These are phyloP conservation scores for Diospyros lotus DNA, from an alignment of 148 eudicot genomes.

Conservation along the genomic window DNA sequence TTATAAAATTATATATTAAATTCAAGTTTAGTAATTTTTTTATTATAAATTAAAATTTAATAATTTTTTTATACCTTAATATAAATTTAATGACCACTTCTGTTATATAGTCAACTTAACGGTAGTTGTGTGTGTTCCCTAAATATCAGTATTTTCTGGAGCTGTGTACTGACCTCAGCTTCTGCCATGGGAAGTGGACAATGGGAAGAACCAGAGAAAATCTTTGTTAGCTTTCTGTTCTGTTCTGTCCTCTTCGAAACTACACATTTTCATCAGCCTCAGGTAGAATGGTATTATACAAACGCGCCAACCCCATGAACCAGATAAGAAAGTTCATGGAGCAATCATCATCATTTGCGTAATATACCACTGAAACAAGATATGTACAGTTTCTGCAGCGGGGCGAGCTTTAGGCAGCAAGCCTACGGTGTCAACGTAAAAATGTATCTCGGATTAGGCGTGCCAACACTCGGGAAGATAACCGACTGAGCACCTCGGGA, in stretches of 20 bases:
- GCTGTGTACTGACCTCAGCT: too few species aligned
- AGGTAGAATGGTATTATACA: not conserved
- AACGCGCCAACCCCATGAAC: not conserved
- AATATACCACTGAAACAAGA: not conserved
- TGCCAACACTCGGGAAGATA: slow-evolving; percentile 76
- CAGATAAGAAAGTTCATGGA: not conserved
- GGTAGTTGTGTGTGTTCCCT: too few species aligned
- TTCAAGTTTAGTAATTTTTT: too few species aligned
- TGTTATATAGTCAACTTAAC: too few species aligned
- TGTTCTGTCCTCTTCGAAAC: not conserved
- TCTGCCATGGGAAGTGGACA: too few species aligned
- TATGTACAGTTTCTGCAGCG: slow-evolving; percentile 22
- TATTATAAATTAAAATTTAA: too few species aligned
- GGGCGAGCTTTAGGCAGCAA: not conserved
- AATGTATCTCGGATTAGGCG: slow-evolving; percentile 66
- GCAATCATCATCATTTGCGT: not conserved
- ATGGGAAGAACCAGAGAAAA: not conserved
- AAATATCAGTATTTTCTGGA: too few species aligned
- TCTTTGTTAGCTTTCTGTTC: not conserved
- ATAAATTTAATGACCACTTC: too few species aligned
- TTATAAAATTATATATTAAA: too few species aligned
- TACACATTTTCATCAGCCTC: slow-evolving; percentile 4
- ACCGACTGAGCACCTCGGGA: slow-evolving; percentile 69
- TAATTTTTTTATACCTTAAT: too few species aligned
- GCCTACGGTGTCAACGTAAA: slow-evolving; percentile 14